A percentile compares a stretch with the other conserved stretches of the same genome.
phyloP scores from a whole-genome alignment of 306 rosid species.

The Bauhinia variegata region DNA sequence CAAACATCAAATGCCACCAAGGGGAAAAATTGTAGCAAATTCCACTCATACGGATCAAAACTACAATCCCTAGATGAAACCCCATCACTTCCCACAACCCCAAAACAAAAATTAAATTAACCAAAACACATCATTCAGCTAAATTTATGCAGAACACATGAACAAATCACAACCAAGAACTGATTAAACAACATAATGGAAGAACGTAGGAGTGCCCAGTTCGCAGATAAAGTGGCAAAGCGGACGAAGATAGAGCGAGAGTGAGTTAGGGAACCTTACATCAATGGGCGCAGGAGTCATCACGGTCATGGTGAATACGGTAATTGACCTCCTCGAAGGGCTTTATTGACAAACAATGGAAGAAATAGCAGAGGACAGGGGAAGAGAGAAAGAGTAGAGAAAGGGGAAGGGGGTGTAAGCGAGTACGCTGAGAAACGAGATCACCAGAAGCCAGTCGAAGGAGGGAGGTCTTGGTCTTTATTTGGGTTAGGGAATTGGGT shows the following conservation, averaged over 20 bases:
- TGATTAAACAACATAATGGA: constrained; percentile 14
- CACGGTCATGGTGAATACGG: constrained; percentile 61
- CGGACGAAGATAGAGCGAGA: constrained; percentile 15
- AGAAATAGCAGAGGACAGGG: constrained; percentile 19
- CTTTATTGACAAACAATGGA: constrained; percentile 35
- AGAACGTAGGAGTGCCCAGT: not conserved
- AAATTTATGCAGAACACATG: constrained; percentile 22
- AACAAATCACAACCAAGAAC: constrained; percentile 32
- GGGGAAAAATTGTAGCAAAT: constrained; percentile 38
- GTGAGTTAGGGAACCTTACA: constrained; percentile 48
- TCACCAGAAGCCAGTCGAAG: constrained; percentile 49
- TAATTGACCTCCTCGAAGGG: constrained; percentile 44
- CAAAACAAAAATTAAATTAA: constrained; percentile 38
- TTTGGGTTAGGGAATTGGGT: constrained; percentile 34
- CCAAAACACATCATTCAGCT: constrained; percentile 26
- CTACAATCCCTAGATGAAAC: constrained; percentile 54
- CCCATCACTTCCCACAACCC: constrained; percentile 30
- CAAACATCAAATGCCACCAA: constrained; percentile 39
- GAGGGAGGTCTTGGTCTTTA: constrained; percentile 36
- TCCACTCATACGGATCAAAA: constrained; percentile 40
- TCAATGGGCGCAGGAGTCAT: constrained; percentile 82
- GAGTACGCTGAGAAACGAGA: constrained; percentile 43
- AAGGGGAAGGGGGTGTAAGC: not conserved
- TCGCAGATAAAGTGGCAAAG: constrained; percentile 24
- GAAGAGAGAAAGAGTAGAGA: constrained; percentile 14